Evolutionary conservation across 2,329 filamentous ascomycete species (phyloP).

Genomic region (Macroventuria anomochaeta): DNA sequence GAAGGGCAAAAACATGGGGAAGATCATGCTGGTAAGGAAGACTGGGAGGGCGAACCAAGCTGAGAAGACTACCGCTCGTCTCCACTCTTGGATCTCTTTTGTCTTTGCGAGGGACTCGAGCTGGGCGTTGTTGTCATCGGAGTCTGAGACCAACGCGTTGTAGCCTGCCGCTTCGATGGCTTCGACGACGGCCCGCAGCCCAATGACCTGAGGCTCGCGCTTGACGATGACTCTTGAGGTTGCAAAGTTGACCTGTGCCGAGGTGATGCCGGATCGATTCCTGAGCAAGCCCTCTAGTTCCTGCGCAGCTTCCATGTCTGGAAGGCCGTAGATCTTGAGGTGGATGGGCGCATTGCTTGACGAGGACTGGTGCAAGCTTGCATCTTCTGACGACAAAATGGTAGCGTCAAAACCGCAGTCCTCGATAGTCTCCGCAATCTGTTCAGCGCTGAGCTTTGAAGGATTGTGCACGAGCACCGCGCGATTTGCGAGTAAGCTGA

Average conservation of each 20-base stretch:
- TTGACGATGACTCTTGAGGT: slow-evolving; percentile 76
- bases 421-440: slow-evolving; percentile 83
- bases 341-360: slow-evolving; percentile 68
- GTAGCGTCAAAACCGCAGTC: slow-evolving; percentile 87
- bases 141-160: slow-evolving; percentile 88
- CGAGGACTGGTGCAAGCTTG: slow-evolving; percentile 60
- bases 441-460: slow-evolving; percentile 70
- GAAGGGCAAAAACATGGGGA: slow-evolving; percentile 81
- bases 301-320: slow-evolving; percentile 73
- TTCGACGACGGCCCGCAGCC: slow-evolving; percentile 83
- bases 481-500: slow-evolving; percentile 90
- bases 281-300: slow-evolving; percentile 72
- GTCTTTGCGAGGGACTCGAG: slow-evolving; percentile 96
- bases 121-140: slow-evolving; percentile 95
- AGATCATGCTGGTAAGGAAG: slow-evolving; percentile 88
- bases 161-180: slow-evolving; percentile 80
- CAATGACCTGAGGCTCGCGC: slow-evolving; percentile 74
- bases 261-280: slow-evolving; percentile 72
- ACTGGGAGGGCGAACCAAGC: slow-evolving; percentile 86
- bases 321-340: slow-evolving; percentile 83
- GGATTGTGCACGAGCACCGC: slow-evolving; percentile 87
- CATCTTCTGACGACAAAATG: slow-evolving; percentile 76
- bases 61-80: slow-evolving; percentile 77
- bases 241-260: slow-evolving; percentile 75
- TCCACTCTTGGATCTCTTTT: slow-evolving; percentile 94